A percentile compares a stretch with the other conserved stretches of the same genome.
Conservation (phyloP, 2,329 filamentous ascomycete genomes). For the Calonectria pseudoturangicola region DNA sequence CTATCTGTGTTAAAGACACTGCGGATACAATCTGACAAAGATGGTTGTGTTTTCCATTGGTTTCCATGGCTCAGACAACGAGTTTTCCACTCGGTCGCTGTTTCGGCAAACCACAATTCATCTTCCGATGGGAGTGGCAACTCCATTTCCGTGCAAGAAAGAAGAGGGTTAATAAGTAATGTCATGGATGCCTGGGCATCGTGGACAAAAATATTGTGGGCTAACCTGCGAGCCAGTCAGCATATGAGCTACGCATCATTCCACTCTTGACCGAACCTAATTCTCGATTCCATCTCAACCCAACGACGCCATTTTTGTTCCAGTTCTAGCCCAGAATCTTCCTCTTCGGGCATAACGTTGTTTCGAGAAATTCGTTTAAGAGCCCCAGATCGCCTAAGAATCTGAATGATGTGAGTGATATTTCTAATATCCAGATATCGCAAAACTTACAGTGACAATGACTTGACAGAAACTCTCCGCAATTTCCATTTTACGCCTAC, state of each 20-base stretch:
- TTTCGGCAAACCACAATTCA: background rate
- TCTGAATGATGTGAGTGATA: background rate
- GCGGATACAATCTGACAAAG: background rate
- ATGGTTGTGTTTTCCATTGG: background rate
- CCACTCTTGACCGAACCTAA: background rate
- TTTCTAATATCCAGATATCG: background rate
- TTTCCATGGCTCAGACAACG: background rate
- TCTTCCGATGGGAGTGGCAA: background rate
- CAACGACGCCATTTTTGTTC: background rate
- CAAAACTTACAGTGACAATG: background rate
- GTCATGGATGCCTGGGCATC: background rate
- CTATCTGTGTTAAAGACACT: background rate
- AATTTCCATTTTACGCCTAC: background rate
- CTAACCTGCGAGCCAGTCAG: background rate
- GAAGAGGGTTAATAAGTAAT: background rate
- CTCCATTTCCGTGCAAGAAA: background rate
- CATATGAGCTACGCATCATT: too few species aligned
- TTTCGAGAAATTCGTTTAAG: background rate
- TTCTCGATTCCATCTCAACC: slow-evolving; percentile 1
- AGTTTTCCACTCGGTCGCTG: background rate
- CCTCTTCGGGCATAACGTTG: background rate
- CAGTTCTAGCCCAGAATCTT: background rate
- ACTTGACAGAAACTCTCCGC: background rate
- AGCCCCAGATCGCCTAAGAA: background rate
- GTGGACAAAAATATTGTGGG: background rate